Conservation (phyloP, 2,329 filamentous ascomycete species). For the Microthyrium microscopicum region DNA sequence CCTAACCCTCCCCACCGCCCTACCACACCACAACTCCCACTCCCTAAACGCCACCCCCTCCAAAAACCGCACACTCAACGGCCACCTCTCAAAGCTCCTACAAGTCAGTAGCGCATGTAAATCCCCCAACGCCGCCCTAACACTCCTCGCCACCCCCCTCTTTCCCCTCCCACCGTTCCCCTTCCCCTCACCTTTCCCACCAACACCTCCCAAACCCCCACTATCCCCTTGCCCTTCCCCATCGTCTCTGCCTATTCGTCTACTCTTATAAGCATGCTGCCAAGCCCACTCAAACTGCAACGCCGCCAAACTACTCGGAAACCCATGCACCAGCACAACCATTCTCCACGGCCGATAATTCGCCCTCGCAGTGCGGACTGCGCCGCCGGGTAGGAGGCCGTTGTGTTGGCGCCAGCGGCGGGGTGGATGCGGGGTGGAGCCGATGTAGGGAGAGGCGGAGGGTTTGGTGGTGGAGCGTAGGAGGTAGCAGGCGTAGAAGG, state of each 20-base stretch:
- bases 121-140: too few species aligned
- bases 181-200: constrained; percentile 8
- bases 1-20: neutral
- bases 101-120: too few species aligned
- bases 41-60: constrained; percentile 31
- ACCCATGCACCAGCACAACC: constrained; percentile 67
- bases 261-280: constrained; percentile 66
- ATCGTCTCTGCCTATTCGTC: constrained; percentile 45
- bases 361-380: constrained; percentile 52
- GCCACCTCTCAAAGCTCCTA: too few species aligned
- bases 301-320: constrained; percentile 71
- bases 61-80: too few species aligned
- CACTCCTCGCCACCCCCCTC: constrained; percentile 16
- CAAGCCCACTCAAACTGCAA: constrained; percentile 97
- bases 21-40: constrained; percentile 26
- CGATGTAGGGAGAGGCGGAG: constrained; percentile 60
- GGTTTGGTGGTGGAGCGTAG: constrained; percentile 61
- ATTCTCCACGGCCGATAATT: constrained; percentile 77
- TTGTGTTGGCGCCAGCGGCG: constrained; percentile 85
- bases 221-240: neutral
- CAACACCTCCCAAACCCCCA: neutral
- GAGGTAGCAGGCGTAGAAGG: constrained; percentile 87
- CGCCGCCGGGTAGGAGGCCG: constrained; percentile 66
- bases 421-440: constrained; percentile 77
- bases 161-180: too few species aligned